Conservation (phyloP, 1,284 basidiomycete genomes). For the Marasmius tenuissimus region DNA sequence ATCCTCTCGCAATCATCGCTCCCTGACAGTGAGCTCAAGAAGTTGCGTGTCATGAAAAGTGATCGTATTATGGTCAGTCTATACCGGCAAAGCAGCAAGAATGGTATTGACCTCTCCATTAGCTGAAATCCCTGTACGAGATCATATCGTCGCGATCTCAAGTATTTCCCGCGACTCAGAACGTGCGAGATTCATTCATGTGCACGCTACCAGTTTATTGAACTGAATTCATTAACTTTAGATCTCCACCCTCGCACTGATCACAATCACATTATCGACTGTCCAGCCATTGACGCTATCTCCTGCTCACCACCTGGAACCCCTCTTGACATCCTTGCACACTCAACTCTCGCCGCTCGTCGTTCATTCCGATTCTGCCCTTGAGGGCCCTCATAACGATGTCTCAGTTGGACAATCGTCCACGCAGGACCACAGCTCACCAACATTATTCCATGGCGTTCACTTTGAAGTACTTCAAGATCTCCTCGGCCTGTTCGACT, state of each 20-base stretch:
- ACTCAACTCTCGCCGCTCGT: constrained; percentile 29
- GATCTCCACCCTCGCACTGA: constrained; percentile 57
- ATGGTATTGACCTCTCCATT: background rate
- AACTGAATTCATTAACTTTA: constrained; percentile 23
- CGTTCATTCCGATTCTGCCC: background rate
- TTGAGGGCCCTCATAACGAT: background rate
- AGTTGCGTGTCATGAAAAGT: constrained; percentile 42
- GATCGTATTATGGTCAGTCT: constrained; percentile 46
- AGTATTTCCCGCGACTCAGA: constrained; percentile 36
- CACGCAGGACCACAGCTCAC: background rate
- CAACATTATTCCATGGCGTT: constrained; percentile 7
- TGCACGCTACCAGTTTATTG: constrained; percentile 6
- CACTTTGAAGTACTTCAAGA: constrained; percentile 48
- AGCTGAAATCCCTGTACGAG: constrained; percentile 47
- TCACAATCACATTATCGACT: constrained; percentile 43
- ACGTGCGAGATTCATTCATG: constrained; percentile 32
- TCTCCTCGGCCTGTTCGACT: constrained; percentile 62
- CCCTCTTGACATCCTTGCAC: constrained; percentile 37
- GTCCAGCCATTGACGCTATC: constrained; percentile 35
- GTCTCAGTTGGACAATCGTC: background rate
- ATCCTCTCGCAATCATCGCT: constrained; percentile 15
- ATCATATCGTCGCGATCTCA: constrained; percentile 47
- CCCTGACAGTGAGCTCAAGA: constrained; percentile 39
- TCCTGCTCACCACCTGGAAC: background rate
- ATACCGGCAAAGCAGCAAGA: background rate